A percentile compares a stretch with the other conserved stretches of the same genome.
Evolutionary conservation across 306 rosid genomes (phyloP).

Genomic region (Malus domestica): ASM211411v1 NC_041798.1:19135501-19136000

Average conservation of each 20-base stretch:
- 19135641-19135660: neutral
- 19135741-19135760: neutral
- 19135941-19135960: no score
- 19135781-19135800: no score
- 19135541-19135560: constrained; percentile 21
- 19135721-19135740: neutral
- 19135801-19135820: no score
- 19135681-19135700: constrained; percentile 20
- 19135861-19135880: no score
- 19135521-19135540: constrained; percentile 10
- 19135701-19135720: neutral
- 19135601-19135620: constrained; percentile 1
- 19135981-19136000: no score
- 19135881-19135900: no score
- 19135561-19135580: neutral
- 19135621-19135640: neutral
- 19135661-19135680: neutral
- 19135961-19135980: no score
- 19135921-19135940: no score
- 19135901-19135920: no score
- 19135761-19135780: no score
- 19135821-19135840: no score
- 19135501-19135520: neutral
- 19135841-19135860: no score
- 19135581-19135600: neutral